Evolutionary conservation across 345 rosid species (phyloP).

Genomic region (Linum usitatissimum): DNA sequence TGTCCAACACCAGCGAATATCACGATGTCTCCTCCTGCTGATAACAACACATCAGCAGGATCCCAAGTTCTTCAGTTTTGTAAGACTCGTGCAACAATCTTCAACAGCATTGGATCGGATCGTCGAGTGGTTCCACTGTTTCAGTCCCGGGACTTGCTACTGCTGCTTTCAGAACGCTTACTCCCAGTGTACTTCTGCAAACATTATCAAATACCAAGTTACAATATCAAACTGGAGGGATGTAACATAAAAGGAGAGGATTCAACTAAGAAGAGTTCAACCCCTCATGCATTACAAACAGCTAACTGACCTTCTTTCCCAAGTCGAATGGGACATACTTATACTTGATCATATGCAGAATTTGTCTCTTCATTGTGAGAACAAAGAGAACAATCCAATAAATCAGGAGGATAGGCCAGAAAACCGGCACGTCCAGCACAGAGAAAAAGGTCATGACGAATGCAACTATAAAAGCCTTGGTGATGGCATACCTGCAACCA

Average conservation of each 20-base stretch:
- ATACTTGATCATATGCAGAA: slow-evolving; percentile 57
- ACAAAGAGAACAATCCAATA: slow-evolving; percentile 67
- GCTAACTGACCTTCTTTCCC: slow-evolving; percentile 40
- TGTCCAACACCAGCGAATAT: too few relatives aligned
- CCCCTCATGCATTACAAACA: background rate
- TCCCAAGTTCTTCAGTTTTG: too few relatives aligned
- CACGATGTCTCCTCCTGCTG: too few relatives aligned
- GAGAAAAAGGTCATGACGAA: slow-evolving; percentile 62
- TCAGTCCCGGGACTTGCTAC: background rate
- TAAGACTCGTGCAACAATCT: too few relatives aligned
- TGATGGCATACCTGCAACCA: slow-evolving; percentile 51
- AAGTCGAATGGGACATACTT: slow-evolving; percentile 49
- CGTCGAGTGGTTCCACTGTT: too few relatives aligned
- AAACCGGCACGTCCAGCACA: slow-evolving; percentile 71
- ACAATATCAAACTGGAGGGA: background rate
- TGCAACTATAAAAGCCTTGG: slow-evolving; percentile 68
- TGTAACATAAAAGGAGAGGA: background rate
- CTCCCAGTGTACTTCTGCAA: background rate
- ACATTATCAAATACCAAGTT: background rate
- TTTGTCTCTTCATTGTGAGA: slow-evolving; percentile 63
- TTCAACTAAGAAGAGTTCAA: background rate
- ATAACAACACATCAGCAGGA: too few relatives aligned
- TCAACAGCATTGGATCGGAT: too few relatives aligned
- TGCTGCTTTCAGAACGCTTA: background rate
- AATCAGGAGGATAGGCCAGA: slow-evolving; percentile 71